These are phyloP conservation scores for Torulaspora microellipsoides DNA, from an alignment of 805 yeast genomes.

Conservation along the genomic window DNA sequence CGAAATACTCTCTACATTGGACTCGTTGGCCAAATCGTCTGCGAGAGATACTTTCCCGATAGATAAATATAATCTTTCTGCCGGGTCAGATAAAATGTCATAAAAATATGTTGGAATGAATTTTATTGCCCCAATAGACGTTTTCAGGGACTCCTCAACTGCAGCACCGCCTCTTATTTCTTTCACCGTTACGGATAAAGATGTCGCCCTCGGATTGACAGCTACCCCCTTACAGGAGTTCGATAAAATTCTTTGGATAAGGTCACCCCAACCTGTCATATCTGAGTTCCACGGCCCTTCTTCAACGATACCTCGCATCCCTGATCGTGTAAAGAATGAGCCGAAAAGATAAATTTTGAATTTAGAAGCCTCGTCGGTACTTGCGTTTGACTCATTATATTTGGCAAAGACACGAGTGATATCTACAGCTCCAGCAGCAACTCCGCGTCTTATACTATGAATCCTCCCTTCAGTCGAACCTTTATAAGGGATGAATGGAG, in stretches of 20 bases:
- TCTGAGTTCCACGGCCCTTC: constrained; percentile 36
- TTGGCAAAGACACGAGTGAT: constrained; percentile 71
- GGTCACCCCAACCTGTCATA: constrained; percentile 86
- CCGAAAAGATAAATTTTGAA: constrained; percentile 70
- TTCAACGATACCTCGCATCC: constrained; percentile 18
- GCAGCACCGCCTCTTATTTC: constrained; percentile 56
- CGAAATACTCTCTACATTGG: constrained; percentile 23
- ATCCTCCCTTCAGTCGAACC: constrained; percentile 22
- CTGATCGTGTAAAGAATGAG: constrained; percentile 43
- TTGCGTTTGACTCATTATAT: constrained; percentile 52
- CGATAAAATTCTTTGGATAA: constrained; percentile 68
- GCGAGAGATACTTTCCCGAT: constrained; percentile 42
- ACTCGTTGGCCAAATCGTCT: constrained; percentile 8
- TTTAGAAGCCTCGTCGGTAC: constrained; percentile 59
- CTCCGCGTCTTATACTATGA: constrained; percentile 60
- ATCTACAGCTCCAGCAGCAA: constrained; percentile 86
- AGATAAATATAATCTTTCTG: constrained; percentile 57
- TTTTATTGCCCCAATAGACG: constrained; percentile 61
- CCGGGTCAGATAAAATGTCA: constrained; percentile 55
- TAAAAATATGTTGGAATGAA: constrained; percentile 46
- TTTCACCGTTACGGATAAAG: constrained; percentile 62
- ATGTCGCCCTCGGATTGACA: constrained; percentile 74
- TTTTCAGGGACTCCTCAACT: constrained; percentile 35
- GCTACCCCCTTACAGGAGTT: constrained; percentile 77
- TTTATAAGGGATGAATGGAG: constrained; percentile 25